Base-by-base conservation (phyloP, 2,329 filamentous ascomycete species). In the Mycosphaerella arachidis region DNA sequence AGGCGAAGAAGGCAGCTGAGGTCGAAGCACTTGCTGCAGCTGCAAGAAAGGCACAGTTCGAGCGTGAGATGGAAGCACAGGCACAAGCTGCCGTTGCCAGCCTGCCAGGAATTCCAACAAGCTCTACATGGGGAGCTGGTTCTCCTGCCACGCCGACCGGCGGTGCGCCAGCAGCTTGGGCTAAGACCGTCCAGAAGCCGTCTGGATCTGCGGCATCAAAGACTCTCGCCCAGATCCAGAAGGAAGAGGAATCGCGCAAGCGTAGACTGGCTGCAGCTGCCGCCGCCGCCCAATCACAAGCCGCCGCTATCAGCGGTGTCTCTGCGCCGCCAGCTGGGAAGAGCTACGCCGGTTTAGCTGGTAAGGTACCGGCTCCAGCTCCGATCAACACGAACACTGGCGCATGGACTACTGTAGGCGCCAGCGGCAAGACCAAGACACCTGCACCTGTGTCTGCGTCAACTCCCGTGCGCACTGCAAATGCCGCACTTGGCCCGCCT, bases 391-490 rank as follows among this genome's bases (percentile, higher is more conserved):
- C 79, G 24, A 71, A 78, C n/a, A 74, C 80, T 58, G 80, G 82
- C 58, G 91, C 92, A 1, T 99, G 94, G 94, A 93, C 92, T 10
- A 97, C 92, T 0, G 93, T 99, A 45, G 94, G 94, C 52, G 92
- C 93, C 35, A 88, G 92, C 66, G 94, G 94, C 13, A 99, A 97
- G 79, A 84, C 90, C 53, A 97, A 96, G 79, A 79, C 84, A 30
- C 89, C 90, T 6, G 83, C 82, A 3, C 82, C 86, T 13, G 77
- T 81, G 1, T 79, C 81, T 63, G 67, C 76, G 20, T 73, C 79
- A 27, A 71, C 76, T 4, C 74, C 74, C 29, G 77, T 73, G 27
- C 74, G 83, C 45, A 76, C 81, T n/a, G 73, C 77, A 40, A 82
- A 79, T 66, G 70, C 72, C 40, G 77, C 75, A 56, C 71, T 76